Base-by-base conservation (phyloP, 768 basidiomycete species). In the Naganishia antarctica region DNA sequence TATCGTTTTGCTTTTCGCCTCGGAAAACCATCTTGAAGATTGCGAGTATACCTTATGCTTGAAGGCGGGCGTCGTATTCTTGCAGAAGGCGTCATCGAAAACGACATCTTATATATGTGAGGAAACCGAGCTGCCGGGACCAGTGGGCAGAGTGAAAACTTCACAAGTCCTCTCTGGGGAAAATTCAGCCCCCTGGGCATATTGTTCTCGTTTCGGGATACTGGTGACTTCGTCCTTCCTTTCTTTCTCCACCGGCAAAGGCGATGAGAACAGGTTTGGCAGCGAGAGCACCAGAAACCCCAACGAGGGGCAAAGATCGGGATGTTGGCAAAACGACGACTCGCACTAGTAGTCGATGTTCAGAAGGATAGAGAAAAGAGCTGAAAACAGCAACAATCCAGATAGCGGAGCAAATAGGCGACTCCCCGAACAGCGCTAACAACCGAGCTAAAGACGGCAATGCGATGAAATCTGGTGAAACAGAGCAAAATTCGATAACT, bases 291-390 rank as follows among this genome's bases (percentile, higher is more conserved):
- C 23, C 34, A 40, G 34, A 32, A 26, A 23, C 53, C 53, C 53
- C 53, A 31, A 15, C 15, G 53, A 57, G 53, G 53, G 53, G 37
- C 53, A 37, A n/a, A 23, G 53, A 57, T 57, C 53, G 53, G 53
- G 12, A 57, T 32, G 53, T 16, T 37, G 53, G 53, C 15, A 51
- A 25, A 6, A 12, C 13, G 31, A 49, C 29, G 5, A 29, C 31
- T 31, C 15, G 50, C 50, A 51, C 50, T 51, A 51, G 50, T n/a
- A 9, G 15, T n/a, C n/a, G n/a, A n/a, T n/a, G n/a, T n/a, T n/a
- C n/a, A n/a, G n/a, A n/a, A n/a, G n/a, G n/a, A n/a, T n/a, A n/a
- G n/a, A n/a, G n/a, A n/a, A n/a, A n/a, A n/a, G n/a, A n/a, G n/a
- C n/a, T n/a, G n/a, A n/a, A n/a, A n/a, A n/a, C n/a, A n/a, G n/a